Evolutionary conservation across 2,329 filamentous ascomycete genomes (phyloP), one percentile per base, ranked within the genome.

Genomic region (Harringtonia lauricola): DNA sequence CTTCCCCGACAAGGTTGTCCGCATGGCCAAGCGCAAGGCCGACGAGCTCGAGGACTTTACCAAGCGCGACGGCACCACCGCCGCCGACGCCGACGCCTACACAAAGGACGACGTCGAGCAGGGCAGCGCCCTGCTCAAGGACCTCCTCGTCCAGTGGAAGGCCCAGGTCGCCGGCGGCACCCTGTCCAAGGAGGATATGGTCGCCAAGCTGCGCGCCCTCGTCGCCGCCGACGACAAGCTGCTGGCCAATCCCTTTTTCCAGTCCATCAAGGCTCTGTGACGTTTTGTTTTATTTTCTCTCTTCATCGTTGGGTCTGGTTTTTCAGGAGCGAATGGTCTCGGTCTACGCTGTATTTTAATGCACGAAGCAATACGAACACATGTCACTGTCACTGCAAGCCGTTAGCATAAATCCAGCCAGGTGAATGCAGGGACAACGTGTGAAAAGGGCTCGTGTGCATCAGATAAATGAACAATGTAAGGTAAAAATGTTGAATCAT

Each of bases 1-100:
- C 36, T 98, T 98, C 66, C 92, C 92, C 0, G 82, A 87, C 54
- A 98, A 98, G 66, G 94, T 98, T 15, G 85, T 98, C 48, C 87
- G 88, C 51, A 98, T 98, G 94, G 92, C 92, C n/a, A 94, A 94
- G 66, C 79, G 92, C 54, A 98, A 98, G 68, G 92, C 92, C 0
- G 92, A 96, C 61, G 94, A 98, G 70, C 72, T 98, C 30, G 92
- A 98, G 61, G 92, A 98, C 60, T 98, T 98, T 55, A 84, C 76
- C 41, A 89, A 88, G 64, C 79, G 86, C 54, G 81, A 85, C 49
- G 21, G 12, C 22, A 9, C 14, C 4, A 31, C 14, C 30, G 39
- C 39, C n/a, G 17, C 28, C 8, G 17, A 14, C 17, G 31, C 39
- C 21, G 10, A 14, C 30, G 17, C 12, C 52, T 87, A 86, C 58